Evolutionary conservation across 441 rosid genomes (phyloP), one percentile per base, ranked within the genome.

Genomic region (Dalechampia spathulata): DNA sequence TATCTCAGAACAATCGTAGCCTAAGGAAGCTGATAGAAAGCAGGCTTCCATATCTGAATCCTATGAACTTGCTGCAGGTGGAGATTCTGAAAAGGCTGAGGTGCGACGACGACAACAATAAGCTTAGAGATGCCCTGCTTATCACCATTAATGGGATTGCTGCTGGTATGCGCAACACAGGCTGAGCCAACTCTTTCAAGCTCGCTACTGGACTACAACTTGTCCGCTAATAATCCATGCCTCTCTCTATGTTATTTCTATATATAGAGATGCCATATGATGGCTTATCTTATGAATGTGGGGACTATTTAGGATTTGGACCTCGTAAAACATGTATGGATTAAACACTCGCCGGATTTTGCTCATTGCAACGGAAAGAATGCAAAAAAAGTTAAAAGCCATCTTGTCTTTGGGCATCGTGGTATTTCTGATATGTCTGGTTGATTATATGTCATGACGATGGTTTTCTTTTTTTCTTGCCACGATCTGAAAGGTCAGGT

Each of bases 91-190:
- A 76, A 83, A 86, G 89, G 75, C 64, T 91, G 58, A 82, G 98
- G 66, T 68, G 81, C 10, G 95, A 91, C 23, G 86, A 78, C 4
- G 87, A 87, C 70, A 88, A 91, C 61, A 68, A 56, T 42, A 80
- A 90, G 59, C 90, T 91, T 56, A 81, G 96, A 71, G 93, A 88
- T 72, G 93, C 98, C 14, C 66, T 88, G 72, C 93, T 83, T 22
- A 86, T 91, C 71, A 88, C 96, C 41, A 82, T 88, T 26, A 86
- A 91, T n/a, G 95, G 96, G 14, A 91, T 91, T 46, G 98, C 96
- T 50, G 98, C 98, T 41, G 96, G 96, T 21, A 91, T 86, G 96
- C 82, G 89, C 75, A 88, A 86, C 75, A 85, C 96, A 0, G 90
- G 95, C 64, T 91, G 73, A 36, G 39, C 20, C 15, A 22, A 57